phyloP scores from a whole-genome alignment of 495 filamentous ascomycete genomes.

The Daldinia decipiens region DNA sequence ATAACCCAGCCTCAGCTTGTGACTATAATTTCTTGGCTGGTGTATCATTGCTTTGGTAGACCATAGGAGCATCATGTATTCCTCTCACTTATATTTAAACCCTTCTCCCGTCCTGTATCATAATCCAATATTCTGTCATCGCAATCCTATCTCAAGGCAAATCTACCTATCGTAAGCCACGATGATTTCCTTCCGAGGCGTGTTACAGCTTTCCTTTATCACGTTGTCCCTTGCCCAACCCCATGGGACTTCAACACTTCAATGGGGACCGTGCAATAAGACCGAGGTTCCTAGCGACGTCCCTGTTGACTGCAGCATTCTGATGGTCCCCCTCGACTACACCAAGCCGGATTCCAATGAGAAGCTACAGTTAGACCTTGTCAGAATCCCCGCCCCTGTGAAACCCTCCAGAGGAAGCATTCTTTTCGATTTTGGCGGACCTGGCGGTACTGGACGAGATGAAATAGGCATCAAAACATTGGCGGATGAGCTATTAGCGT shows the following conservation, averaged over 20 bases:
- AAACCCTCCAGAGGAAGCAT: constrained; percentile 54
- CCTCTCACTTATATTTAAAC: constrained; percentile 11
- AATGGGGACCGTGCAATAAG: constrained; percentile 36
- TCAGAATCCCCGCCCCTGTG: constrained; percentile 46
- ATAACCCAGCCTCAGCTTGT: not conserved
- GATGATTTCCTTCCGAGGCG: constrained; percentile 19
- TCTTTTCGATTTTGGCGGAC: constrained; percentile 59
- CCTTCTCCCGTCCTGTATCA: constrained; percentile 3
- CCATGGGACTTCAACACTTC: constrained; percentile 18
- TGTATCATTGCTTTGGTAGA: not conserved
- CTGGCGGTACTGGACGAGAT: constrained; percentile 45
- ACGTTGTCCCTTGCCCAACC: constrained; percentile 27
- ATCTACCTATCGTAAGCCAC: not conserved
- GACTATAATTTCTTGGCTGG: not conserved
- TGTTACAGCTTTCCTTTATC: constrained; percentile 21
- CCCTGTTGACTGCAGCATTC: constrained; percentile 50
- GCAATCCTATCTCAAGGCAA: constrained; percentile 8
- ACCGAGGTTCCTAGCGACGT: constrained; percentile 30
- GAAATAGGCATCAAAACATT: constrained; percentile 10
- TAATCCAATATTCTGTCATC: not conserved
- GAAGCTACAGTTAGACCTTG: constrained; percentile 51
- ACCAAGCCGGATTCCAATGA: constrained; percentile 44
- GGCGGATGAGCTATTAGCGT: constrained; percentile 32
- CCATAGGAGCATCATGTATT: not conserved
- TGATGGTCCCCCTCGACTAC: constrained; percentile 58